These are phyloP conservation scores for Rhizopogon vinicolor DNA, from an alignment of 768 basidiomycete species.

Conservation along the genomic window DNA sequence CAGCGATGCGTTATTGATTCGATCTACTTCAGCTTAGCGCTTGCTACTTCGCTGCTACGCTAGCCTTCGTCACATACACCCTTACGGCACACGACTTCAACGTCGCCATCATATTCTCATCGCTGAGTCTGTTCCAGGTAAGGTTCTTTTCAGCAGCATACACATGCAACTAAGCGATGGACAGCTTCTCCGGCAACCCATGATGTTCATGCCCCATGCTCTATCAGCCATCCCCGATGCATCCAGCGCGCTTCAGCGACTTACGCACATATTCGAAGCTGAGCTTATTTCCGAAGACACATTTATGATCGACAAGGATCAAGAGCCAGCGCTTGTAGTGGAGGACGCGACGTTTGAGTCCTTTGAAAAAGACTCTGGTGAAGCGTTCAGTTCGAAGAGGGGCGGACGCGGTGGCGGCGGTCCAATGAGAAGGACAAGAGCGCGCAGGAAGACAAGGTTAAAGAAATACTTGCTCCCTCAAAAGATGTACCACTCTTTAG, in stretches of 20 bases:
- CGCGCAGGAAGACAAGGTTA: constrained; percentile 5
- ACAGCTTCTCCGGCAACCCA: constrained; percentile 62
- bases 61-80: constrained; percentile 66
- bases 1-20: not conserved
- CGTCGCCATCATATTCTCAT: constrained; percentile 65
- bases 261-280: constrained; percentile 43
- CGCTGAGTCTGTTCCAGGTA: constrained; percentile 55
- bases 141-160: not conserved
- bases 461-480: constrained; percentile 6
- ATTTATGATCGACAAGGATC: constrained; percentile 37
- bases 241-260: constrained; percentile 52
- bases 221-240: constrained; percentile 63
- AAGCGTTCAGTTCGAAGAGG: not conserved
- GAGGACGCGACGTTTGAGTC: constrained; percentile 56
- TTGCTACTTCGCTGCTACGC: constrained; percentile 57
- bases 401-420: not conserved
- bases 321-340: constrained; percentile 20
- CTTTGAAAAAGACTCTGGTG: not conserved
- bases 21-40: constrained; percentile 35
- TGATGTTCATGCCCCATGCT: constrained; percentile 61
- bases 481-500: constrained; percentile 31
- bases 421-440: not conserved
- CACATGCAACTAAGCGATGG: not conserved
- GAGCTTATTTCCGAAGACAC: constrained; percentile 41
- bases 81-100: constrained; percentile 49